These are phyloP conservation scores for Solanum corneliomulleri DNA, from an alignment of 257 asterid genomes.

Conservation along the genomic window DNA sequence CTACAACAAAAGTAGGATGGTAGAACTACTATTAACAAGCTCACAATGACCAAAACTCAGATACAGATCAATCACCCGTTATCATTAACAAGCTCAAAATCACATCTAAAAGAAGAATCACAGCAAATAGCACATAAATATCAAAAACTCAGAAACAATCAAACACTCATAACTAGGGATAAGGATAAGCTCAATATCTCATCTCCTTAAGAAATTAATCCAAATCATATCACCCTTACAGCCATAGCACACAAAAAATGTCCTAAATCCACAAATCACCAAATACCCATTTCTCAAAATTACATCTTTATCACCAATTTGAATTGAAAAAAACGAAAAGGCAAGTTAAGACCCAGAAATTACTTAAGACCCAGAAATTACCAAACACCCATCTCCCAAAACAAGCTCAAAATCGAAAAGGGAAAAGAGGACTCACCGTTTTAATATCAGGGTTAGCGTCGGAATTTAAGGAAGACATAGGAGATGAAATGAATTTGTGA, in stretches of 20 bases:
- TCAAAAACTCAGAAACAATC: neutral
- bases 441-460: constrained; percentile 11
- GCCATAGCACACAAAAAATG: neutral
- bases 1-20: no score
- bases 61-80: neutral
- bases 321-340: neutral
- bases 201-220: neutral
- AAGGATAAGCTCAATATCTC: neutral
- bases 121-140: neutral
- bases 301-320: neutral
- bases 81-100: neutral
- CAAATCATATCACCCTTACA: neutral
- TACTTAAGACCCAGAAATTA: neutral
- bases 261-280: neutral
- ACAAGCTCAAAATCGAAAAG: neutral
- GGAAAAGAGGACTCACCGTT: constrained; percentile 28
- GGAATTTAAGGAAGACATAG: constrained; percentile 15
- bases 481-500: constrained; percentile 14
- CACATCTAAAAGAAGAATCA: neutral
- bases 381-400: neutral
- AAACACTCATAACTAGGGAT: neutral
- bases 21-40: no score
- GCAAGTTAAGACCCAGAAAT: neutral
- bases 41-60: neutral
- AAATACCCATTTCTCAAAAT: neutral